A percentile compares a stretch with the other conserved stretches of the same genome.
Evolutionary conservation across 352 stramenopile genomes (phyloP).

Genomic region (Globisporangium cylindrosporum): DNA sequence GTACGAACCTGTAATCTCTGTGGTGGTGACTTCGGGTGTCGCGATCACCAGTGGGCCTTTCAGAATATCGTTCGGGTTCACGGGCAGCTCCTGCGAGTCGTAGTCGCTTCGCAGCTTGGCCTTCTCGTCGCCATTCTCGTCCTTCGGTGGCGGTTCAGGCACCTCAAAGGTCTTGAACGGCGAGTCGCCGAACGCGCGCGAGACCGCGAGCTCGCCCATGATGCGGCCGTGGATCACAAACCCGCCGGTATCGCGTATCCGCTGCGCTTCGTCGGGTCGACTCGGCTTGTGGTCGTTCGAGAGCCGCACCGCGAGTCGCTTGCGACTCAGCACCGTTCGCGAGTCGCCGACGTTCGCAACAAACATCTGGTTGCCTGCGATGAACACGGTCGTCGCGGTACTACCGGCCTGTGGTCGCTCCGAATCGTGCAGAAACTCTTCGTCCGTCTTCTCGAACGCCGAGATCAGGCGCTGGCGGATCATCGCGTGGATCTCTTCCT

Average conservation of each 20-base stretch:
- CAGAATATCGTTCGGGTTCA: slow-evolving; percentile 84
- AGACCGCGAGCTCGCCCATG: slow-evolving; percentile 90
- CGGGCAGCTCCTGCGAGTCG: slow-evolving; percentile 69
- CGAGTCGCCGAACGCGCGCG: slow-evolving; percentile 87
- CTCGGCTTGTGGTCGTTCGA: slow-evolving; percentile 97
- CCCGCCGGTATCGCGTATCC: slow-evolving; percentile 92
- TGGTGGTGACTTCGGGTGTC: slow-evolving; percentile 73
- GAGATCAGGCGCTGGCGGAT: slow-evolving; percentile 47
- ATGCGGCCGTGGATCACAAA: slow-evolving; percentile 91
- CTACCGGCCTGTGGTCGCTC: slow-evolving; percentile 84
- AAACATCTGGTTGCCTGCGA: slow-evolving; percentile 92
- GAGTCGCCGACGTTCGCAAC: slow-evolving; percentile 97
- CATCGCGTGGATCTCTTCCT: slow-evolving; percentile 44
- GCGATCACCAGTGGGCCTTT: slow-evolving; percentile 81
- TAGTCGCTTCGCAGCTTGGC: slow-evolving; percentile 66
- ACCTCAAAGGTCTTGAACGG: slow-evolving; percentile 95
- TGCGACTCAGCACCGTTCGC: slow-evolving; percentile 91
- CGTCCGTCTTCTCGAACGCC: slow-evolving; percentile 71
- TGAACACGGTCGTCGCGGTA: slow-evolving; percentile 93
- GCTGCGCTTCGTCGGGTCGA: slow-evolving; percentile 90
- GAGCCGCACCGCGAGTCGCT: slow-evolving; percentile 83
- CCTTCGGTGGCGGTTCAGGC: slow-evolving; percentile 33
- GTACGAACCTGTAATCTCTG: slow-evolving; percentile 49
- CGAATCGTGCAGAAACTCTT: slow-evolving; percentile 64
- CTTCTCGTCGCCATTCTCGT: neutral